Conservation (phyloP, 106 monocot genomes). For the Narthecium ossifragum region DNA sequence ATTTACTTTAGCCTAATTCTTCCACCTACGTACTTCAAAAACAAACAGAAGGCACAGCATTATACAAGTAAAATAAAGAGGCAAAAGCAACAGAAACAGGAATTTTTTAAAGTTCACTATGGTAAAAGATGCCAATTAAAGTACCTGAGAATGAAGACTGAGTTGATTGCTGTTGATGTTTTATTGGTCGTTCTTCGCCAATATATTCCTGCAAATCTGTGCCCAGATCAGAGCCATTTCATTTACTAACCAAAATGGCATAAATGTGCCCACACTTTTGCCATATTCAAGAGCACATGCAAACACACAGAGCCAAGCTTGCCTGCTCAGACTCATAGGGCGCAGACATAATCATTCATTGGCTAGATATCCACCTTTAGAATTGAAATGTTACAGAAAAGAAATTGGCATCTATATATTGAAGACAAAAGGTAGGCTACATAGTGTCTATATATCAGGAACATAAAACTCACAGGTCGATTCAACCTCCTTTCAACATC, state of each 20-base stretch:
- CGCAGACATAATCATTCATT: neutral
- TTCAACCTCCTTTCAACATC: slow-evolving; percentile 50
- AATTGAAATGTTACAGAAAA: neutral
- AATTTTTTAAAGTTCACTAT: neutral
- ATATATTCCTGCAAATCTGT: neutral
- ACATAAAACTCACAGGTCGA: slow-evolving; percentile 24
- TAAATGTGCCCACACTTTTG: no score
- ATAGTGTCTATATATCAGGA: no score
- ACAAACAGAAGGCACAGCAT: neutral
- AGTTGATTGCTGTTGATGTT: slow-evolving; percentile 4
- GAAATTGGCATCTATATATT: neutral
- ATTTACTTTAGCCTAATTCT: no score
- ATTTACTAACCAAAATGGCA: no score
- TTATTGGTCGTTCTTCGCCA: neutral
- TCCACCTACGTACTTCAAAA: no score
- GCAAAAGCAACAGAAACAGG: neutral
- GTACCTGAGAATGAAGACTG: slow-evolving; percentile 8
- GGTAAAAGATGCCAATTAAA: neutral
- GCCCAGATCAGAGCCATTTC: no score
- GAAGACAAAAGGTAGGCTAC: no score
- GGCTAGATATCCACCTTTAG: neutral
- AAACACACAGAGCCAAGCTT: neutral
- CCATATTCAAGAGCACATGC: no score
- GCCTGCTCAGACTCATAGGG: neutral
- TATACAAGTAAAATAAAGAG: neutral